Percentiles rank a stretch among this genome's conserved stretches.
phyloP scores from a whole-genome alignment of 129 eudicot species.

The Saposhnikovia divaricata region DNA sequence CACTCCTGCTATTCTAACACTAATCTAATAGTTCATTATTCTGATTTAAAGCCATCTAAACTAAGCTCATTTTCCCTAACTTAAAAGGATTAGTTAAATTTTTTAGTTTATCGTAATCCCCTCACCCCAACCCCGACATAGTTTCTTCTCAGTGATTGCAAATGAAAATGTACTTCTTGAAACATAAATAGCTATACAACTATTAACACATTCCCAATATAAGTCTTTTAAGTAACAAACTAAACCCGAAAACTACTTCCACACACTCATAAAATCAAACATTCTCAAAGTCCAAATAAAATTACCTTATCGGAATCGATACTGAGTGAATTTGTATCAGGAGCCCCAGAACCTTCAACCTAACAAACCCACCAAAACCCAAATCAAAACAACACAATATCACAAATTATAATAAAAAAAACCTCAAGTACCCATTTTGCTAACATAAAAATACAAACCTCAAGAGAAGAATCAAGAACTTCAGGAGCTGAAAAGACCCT shows the following conservation, averaged over 20 bases:
- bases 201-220: neutral
- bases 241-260: neutral
- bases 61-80: neutral
- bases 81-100: neutral
- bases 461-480: conserved; percentile 25
- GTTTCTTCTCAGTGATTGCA: neutral
- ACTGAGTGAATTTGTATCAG: conserved; percentile 24
- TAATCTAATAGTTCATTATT: neutral
- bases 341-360: conserved; percentile 22
- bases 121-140: neutral
- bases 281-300: neutral
- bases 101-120: neutral
- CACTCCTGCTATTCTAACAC: neutral
- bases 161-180: neutral
- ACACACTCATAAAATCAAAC: neutral
- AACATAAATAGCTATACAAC: neutral
- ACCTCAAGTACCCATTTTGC: conserved; percentile 2
- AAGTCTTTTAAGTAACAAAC: neutral
- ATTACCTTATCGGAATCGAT: conserved; percentile 38
- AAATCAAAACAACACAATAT: conserved; percentile 15
- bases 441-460: conserved; percentile 16
- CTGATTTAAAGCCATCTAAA: neutral
- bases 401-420: neutral
- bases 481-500: conserved; percentile 47
- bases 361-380: conserved; percentile 16